Conservation (phyloP, 2,329 filamentous ascomycete genomes). For the Ceratocystis ficicola region DNA sequence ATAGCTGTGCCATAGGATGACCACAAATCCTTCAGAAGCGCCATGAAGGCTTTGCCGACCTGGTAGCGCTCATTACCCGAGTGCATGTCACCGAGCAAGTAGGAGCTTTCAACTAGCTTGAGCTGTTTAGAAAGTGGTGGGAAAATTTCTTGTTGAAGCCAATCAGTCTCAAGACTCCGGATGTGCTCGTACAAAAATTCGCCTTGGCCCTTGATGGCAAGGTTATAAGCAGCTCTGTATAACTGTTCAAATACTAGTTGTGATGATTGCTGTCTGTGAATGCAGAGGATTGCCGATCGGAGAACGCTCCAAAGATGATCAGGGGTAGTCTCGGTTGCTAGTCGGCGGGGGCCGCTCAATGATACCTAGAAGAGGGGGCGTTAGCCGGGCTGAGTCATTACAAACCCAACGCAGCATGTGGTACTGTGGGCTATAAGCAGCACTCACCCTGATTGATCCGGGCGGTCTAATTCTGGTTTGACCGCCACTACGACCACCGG, state of each 20-base stretch:
- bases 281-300: conserved; percentile 65
- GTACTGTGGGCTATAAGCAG: background rate
- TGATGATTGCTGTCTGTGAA: conserved; percentile 85
- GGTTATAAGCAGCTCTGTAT: conserved; percentile 86
- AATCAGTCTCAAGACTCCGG: conserved; percentile 65
- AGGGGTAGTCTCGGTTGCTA: background rate
- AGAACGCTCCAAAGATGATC: conserved; percentile 55
- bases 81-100: conserved; percentile 47
- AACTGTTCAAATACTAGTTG: conserved; percentile 87
- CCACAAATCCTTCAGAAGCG: conserved; percentile 62
- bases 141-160: conserved; percentile 65
- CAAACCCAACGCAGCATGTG: too few relatives aligned
- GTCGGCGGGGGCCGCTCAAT: background rate
- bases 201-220: conserved; percentile 80
- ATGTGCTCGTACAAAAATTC: conserved; percentile 70
- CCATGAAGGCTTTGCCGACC: conserved; percentile 70
- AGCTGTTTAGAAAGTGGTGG: conserved; percentile 59
- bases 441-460: conserved; percentile 17
- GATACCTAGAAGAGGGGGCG: background rate
- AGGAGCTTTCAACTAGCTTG: conserved; percentile 50
- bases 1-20: conserved; percentile 82
- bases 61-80: conserved; percentile 68
- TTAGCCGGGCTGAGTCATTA: background rate
- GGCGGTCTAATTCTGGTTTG: conserved; percentile 16
- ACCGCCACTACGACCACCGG: conserved; percentile 9